Percentiles rank a stretch among this genome's conserved stretches.
phyloP scores from a whole-genome alignment of 1,284 basidiomycete genomes.

The Cutaneotrichosporon arboriforme region DNA sequence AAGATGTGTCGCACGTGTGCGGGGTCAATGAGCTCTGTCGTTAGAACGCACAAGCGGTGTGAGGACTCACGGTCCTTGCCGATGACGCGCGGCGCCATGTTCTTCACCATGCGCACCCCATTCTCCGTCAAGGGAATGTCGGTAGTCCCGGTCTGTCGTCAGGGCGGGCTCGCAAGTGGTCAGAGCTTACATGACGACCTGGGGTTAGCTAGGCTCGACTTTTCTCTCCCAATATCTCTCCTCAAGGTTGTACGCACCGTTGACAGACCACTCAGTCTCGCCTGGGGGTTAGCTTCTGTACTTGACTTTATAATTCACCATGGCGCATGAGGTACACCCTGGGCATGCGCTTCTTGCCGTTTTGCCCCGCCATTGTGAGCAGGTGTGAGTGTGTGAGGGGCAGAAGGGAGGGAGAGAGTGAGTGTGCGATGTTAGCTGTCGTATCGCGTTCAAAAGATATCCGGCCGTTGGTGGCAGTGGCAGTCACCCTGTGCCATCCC shows the following conservation, averaged over 20 bases:
- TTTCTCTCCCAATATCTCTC: neutral
- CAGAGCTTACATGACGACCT: slow-evolving; percentile 63
- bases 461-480: no score
- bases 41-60: no score
- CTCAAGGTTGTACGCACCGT: slow-evolving; percentile 51
- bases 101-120: slow-evolving; percentile 68
- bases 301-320: slow-evolving; percentile 20
- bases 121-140: slow-evolving; percentile 81
- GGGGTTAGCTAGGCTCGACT: neutral
- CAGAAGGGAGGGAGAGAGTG: neutral
- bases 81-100: slow-evolving; percentile 62
- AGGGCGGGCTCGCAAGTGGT: neutral
- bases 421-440: neutral
- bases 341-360: slow-evolving; percentile 42
- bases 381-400: no score
- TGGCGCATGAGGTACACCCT: slow-evolving; percentile 49
- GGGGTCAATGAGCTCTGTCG: slow-evolving; percentile 70
- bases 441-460: no score
- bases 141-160: slow-evolving; percentile 67
- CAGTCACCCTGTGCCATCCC: no score
- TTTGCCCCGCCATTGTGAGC: neutral
- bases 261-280: slow-evolving; percentile 90
- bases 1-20: slow-evolving; percentile 68
- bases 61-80: slow-evolving; percentile 64
- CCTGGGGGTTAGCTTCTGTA: slow-evolving; percentile 51